Evolutionary conservation across 768 basidiomycete genomes (phyloP).

Genomic region (Sarcomyxa edulis): DNA sequence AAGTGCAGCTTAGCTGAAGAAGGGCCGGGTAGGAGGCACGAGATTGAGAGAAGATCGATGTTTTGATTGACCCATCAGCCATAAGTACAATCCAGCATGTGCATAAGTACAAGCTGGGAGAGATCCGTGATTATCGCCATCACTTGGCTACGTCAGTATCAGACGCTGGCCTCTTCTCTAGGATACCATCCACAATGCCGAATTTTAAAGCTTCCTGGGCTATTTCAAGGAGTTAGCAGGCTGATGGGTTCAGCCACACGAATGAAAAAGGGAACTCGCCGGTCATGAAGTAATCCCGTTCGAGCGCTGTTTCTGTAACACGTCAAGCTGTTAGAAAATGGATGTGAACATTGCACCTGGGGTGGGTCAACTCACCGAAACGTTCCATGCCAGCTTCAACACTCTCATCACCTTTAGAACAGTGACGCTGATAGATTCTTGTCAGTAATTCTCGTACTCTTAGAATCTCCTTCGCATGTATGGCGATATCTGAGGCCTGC

Average conservation of each 20-base stretch:
- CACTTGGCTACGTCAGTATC: conserved; percentile 23
- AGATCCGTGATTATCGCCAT: background rate
- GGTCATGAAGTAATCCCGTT: conserved; percentile 96
- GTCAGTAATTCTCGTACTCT: conserved; percentile 82
- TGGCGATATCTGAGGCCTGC: conserved; percentile 95
- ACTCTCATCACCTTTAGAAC: conserved; percentile 60
- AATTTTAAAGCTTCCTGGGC: conserved; percentile 87
- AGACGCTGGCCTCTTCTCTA: conserved; percentile 67
- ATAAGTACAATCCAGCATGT: too few relatives aligned
- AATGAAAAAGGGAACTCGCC: conserved; percentile 34
- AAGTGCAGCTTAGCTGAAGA: too few relatives aligned
- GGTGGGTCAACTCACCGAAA: conserved; percentile 55
- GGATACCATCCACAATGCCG: conserved; percentile 89
- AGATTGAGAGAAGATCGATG: too few relatives aligned
- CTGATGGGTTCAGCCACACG: conserved; percentile 7
- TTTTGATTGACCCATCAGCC: too few relatives aligned
- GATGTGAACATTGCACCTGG: conserved; percentile 10
- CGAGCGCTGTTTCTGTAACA: conserved; percentile 72
- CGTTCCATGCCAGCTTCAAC: conserved; percentile 60
- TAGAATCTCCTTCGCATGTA: conserved; percentile 94
- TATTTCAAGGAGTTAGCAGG: conserved; percentile 26
- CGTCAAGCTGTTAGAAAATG: conserved; percentile 16
- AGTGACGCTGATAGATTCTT: conserved; percentile 86
- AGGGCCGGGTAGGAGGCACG: too few relatives aligned
- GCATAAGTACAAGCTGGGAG: too few relatives aligned